These are phyloP conservation scores for Camelina sativa DNA, from an alignment of 345 rosid genomes.

Conservation along the genomic window DNA sequence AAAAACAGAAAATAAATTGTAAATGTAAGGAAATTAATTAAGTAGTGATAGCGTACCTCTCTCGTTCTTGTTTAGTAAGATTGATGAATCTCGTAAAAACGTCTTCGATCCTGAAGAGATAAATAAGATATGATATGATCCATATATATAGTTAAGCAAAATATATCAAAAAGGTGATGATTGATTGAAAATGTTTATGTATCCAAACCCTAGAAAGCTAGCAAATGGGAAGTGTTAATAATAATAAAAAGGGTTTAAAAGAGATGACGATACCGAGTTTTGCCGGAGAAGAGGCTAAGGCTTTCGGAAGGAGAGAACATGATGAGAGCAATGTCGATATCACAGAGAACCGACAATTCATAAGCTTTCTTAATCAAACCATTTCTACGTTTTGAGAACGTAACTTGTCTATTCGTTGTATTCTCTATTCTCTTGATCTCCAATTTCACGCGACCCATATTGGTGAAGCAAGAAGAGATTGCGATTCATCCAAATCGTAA, in stretches of 20 bases:
- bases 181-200: background rate
- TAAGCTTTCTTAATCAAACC: slow-evolving; percentile 91
- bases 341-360: slow-evolving; percentile 82
- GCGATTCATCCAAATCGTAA: slow-evolving; percentile 4
- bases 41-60: slow-evolving; percentile 46
- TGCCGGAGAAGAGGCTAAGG: slow-evolving; percentile 75
- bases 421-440: slow-evolving; percentile 83
- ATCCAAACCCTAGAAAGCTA: background rate
- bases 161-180: background rate
- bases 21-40: slow-evolving; percentile 6
- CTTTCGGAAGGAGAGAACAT: slow-evolving; percentile 82
- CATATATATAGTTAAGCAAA: too few species aligned
- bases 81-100: slow-evolving; percentile 68
- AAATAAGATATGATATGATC: slow-evolving; percentile 1
- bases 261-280: slow-evolving; percentile 51
- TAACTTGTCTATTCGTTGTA: slow-evolving; percentile 75
- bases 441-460: slow-evolving; percentile 79
- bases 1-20: background rate
- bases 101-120: slow-evolving; percentile 62
- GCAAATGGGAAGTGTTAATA: background rate
- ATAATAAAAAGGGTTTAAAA: background rate
- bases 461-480: background rate
- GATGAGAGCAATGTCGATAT: slow-evolving; percentile 80
- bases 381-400: slow-evolving; percentile 85
- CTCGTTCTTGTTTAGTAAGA: slow-evolving; percentile 72